Evolutionary conservation across 768 basidiomycete species (phyloP).

Genomic region (Cystofilobasidium bisporidii): DNA sequence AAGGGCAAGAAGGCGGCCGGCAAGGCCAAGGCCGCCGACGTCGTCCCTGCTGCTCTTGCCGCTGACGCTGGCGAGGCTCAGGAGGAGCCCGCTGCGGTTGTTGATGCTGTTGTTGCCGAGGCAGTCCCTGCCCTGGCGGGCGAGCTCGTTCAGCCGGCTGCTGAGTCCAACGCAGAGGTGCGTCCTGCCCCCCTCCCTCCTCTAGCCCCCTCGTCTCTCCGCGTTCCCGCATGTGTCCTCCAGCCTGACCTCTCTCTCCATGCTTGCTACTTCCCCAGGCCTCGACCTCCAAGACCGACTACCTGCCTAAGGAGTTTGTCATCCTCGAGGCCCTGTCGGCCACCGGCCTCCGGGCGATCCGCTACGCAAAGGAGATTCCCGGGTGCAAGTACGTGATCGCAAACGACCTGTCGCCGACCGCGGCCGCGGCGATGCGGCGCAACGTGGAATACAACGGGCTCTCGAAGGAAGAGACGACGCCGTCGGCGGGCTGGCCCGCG

Average conservation of each 20-base stretch:
- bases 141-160: background rate
- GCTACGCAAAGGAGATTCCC: slow-evolving; percentile 95
- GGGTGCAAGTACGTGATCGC: slow-evolving; percentile 84
- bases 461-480: slow-evolving; percentile 33
- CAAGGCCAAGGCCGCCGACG: background rate
- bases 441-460: slow-evolving; percentile 78
- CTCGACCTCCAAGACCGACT: slow-evolving; percentile 38
- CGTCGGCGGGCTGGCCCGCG: slow-evolving; percentile 1
- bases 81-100: no score
- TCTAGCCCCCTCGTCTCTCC: background rate
- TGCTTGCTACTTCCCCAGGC: background rate
- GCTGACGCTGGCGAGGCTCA: background rate
- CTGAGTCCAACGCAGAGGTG: background rate
- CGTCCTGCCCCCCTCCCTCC: background rate
- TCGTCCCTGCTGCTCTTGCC: no score
- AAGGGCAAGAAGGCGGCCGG: slow-evolving; percentile 40
- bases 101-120: background rate
- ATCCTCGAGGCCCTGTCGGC: slow-evolving; percentile 90
- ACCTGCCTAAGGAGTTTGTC: slow-evolving; percentile 57
- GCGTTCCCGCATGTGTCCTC: no score
- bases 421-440: slow-evolving; percentile 71
- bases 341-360: slow-evolving; percentile 87
- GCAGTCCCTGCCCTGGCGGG: background rate
- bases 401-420: slow-evolving; percentile 78
- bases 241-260: background rate